phyloP scores from a whole-genome alignment of 441 rosid genomes.

The Hura crepitans region DNA sequence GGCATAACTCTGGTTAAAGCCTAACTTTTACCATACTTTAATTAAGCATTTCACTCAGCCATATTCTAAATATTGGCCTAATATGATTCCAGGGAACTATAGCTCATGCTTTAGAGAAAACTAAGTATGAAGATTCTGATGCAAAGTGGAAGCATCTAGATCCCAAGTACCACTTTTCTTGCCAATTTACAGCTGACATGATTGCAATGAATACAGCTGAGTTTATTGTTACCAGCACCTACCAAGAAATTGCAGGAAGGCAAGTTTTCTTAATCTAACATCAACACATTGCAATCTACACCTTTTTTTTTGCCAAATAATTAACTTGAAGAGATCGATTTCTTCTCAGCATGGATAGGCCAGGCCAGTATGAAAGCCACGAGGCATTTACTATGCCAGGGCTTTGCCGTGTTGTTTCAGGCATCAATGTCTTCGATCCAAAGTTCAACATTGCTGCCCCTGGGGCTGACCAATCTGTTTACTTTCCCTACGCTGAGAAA shows the following conservation, averaged over 20 bases:
- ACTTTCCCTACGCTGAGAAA: slow-evolving; percentile 64
- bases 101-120: slow-evolving; percentile 90
- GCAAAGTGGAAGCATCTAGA: slow-evolving; percentile 81
- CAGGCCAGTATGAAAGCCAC: slow-evolving; percentile 93
- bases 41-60: background rate
- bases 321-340: background rate
- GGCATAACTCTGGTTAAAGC: slow-evolving; percentile 61
- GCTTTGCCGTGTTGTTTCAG: slow-evolving; percentile 74
- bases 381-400: slow-evolving; percentile 85
- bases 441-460: slow-evolving; percentile 92
- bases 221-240: slow-evolving; percentile 82
- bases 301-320: too few species aligned
- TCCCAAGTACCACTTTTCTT: slow-evolving; percentile 82
- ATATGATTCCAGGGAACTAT: slow-evolving; percentile 53
- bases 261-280: slow-evolving; percentile 17
- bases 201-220: slow-evolving; percentile 84
- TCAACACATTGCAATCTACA: background rate
- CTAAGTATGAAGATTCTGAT: slow-evolving; percentile 88
- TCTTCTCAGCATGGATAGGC: slow-evolving; percentile 52
- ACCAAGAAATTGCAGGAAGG: slow-evolving; percentile 98
- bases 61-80: slow-evolving; percentile 11
- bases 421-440: slow-evolving; percentile 82
- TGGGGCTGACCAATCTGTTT: slow-evolving; percentile 90
- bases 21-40: background rate
- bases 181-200: slow-evolving; percentile 84